A percentile compares a stretch with the other conserved stretches of the same genome.
Conservation (phyloP, 2,329 filamentous ascomycete genomes). For the Clonostachys rhizophaga region DNA sequence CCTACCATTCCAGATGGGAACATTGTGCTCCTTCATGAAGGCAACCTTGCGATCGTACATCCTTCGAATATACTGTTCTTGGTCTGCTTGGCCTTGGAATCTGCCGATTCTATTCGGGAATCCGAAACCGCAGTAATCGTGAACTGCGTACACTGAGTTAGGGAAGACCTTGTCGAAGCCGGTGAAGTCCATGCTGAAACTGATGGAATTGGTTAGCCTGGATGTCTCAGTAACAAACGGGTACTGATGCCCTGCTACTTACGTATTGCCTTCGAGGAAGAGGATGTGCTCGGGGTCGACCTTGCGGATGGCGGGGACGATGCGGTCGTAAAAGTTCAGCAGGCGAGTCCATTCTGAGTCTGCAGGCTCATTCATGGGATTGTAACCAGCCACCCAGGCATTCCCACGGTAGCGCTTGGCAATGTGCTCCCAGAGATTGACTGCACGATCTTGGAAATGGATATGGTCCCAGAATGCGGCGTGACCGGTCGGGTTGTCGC, state of each 20-base stretch:
- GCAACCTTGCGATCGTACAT: conserved; percentile 32
- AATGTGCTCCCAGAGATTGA: conserved; percentile 35
- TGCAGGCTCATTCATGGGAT: conserved; percentile 22
- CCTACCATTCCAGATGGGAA: conserved; percentile 34
- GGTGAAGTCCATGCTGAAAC: conserved; percentile 22
- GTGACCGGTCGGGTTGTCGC: conserved; percentile 25
- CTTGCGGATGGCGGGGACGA: conserved; percentile 27
- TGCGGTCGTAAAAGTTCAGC: conserved; percentile 28
- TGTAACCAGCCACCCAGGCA: conserved; percentile 32
- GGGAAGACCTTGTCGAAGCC: conserved; percentile 28
- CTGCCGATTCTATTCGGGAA: conserved; percentile 35
- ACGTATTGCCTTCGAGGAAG: conserved; percentile 46
- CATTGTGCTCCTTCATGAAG: conserved; percentile 31
- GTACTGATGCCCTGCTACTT: conserved; percentile 18
- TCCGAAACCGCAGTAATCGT: conserved; percentile 48
- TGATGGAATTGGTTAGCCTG: conserved; percentile 27
- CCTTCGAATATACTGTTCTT: conserved; percentile 21
- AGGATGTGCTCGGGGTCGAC: conserved; percentile 40
- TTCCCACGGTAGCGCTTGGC: conserved; percentile 33
- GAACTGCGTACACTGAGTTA: conserved; percentile 44
- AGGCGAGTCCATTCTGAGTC: conserved; percentile 23
- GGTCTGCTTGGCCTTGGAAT: conserved; percentile 26
- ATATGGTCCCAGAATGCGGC: conserved; percentile 39
- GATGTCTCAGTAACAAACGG: too few species aligned
- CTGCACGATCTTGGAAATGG: conserved; percentile 35